A percentile compares a stretch with the other conserved stretches of the same genome.
Evolutionary conservation across 306 rosid species (phyloP).

Genomic region (Chamaecrista fasciculata): DNA sequence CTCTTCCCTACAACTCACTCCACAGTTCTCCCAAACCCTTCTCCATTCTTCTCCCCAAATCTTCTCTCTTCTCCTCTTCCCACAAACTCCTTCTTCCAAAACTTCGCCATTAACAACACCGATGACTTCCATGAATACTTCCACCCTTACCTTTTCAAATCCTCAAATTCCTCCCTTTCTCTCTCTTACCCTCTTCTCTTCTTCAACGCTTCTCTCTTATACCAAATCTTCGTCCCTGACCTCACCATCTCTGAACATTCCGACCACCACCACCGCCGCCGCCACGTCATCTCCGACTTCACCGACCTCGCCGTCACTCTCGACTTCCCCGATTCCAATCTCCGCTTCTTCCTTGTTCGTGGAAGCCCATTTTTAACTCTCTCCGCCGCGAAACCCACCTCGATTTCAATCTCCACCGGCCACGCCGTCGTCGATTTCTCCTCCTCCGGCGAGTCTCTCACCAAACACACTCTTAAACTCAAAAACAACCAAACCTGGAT

Average conservation of each 20-base stretch:
- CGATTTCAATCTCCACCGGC: conserved; percentile 59
- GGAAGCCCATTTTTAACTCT: conserved; percentile 83
- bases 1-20: conserved; percentile 58
- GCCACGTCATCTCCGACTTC: conserved; percentile 60
- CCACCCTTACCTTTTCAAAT: conserved; percentile 78
- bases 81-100: conserved; percentile 85
- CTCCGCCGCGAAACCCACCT: conserved; percentile 39
- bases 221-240: conserved; percentile 67
- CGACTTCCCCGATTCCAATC: conserved; percentile 69
- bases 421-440: conserved; percentile 61
- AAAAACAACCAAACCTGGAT: conserved; percentile 86
- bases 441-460: conserved; percentile 40
- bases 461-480: conserved; percentile 58
- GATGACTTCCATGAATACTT: conserved; percentile 74
- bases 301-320: conserved; percentile 72
- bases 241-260: conserved; percentile 73
- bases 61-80: conserved; percentile 70
- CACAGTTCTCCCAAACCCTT: conserved; percentile 74
- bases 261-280: no score
- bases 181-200: conserved; percentile 66
- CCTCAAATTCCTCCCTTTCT: conserved; percentile 56
- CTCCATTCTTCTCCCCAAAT: conserved; percentile 57
- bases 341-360: conserved; percentile 68
- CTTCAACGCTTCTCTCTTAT: conserved; percentile 41
- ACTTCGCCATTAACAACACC: conserved; percentile 63